Evolutionary conservation across 2,329 filamentous ascomycete species (phyloP).

Genomic region (Dothideomycetes sp.): DNA sequence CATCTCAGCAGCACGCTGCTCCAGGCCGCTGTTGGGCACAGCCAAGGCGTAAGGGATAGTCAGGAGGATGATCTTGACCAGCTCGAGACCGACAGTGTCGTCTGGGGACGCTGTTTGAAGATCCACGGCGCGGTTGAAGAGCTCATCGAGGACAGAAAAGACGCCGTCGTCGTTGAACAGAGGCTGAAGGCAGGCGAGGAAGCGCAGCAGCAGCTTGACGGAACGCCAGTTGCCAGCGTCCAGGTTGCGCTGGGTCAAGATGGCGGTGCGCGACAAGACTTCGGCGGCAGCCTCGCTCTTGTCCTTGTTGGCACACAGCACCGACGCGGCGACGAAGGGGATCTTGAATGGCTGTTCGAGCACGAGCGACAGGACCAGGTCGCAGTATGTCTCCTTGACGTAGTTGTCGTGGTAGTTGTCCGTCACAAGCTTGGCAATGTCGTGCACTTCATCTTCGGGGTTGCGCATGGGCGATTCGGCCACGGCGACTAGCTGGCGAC

Average conservation of each 20-base stretch:
- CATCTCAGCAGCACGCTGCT: conserved; percentile 65
- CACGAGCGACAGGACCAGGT: conserved; percentile 66
- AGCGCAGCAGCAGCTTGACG: conserved; percentile 82
- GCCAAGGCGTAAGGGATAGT: conserved; percentile 87
- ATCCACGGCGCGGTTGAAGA: conserved; percentile 87
- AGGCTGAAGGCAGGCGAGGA: conserved; percentile 76
- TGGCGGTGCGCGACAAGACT: conserved; percentile 55
- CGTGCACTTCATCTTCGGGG: conserved; percentile 68
- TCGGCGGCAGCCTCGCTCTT: conserved; percentile 66
- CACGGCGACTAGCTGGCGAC: conserved; percentile 68
- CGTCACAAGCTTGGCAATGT: conserved; percentile 65
- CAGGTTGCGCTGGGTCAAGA: conserved; percentile 57
- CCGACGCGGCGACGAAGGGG: conserved; percentile 81
- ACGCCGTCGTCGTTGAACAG: conserved; percentile 76
- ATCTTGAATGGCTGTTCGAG: conserved; percentile 94
- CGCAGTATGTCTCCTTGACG: conserved; percentile 62
- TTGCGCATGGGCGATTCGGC: conserved; percentile 67
- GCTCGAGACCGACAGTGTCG: conserved; percentile 70
- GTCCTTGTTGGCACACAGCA: conserved; percentile 68
- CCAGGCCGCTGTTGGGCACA: conserved; percentile 54
- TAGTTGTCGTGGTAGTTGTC: conserved; percentile 83
- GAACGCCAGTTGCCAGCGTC: conserved; percentile 73
- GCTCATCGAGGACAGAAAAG: conserved; percentile 73
- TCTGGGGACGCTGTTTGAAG: conserved; percentile 88
- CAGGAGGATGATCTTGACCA: conserved; percentile 92